phyloP scores from a whole-genome alignment of 2,329 filamentous ascomycete species.

The Botrytis tulipae region DNA sequence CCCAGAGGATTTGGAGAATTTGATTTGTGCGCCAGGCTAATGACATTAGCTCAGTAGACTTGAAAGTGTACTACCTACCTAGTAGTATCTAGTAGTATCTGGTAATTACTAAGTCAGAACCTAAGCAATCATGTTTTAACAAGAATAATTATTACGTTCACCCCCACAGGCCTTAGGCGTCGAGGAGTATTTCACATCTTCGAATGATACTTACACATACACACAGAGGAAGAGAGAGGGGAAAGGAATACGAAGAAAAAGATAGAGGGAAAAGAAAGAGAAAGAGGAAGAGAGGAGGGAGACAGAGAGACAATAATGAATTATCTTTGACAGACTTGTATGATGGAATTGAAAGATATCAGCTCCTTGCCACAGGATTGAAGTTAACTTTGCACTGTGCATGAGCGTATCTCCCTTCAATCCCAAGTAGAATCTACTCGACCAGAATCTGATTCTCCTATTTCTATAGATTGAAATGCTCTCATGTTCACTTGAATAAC shows the following conservation, averaged over 20 bases:
- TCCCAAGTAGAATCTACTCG: not conserved
- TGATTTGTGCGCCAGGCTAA: not conserved
- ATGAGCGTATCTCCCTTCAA: not conserved
- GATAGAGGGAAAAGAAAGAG: not conserved
- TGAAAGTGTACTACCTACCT: not conserved
- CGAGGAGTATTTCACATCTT: not conserved
- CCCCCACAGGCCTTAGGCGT: not conserved
- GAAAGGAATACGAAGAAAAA: not conserved
- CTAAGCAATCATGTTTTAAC: no score
- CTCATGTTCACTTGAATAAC: not conserved
- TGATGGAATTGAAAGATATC: not conserved
- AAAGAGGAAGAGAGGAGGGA: not conserved
- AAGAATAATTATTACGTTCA: not conserved
- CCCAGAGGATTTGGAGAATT: not conserved
- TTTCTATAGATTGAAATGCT: not conserved
- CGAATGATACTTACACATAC: not conserved
- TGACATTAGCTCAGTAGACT: not conserved
- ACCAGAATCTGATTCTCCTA: not conserved
- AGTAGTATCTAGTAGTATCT: not conserved
- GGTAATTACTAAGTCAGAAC: not conserved
- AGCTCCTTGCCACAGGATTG: not conserved
- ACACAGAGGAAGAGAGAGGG: not conserved
- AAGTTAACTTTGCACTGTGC: not conserved
- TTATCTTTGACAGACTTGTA: not conserved
- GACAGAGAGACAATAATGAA: not conserved